Percentiles rank a stretch among this genome's conserved stretches.
phyloP scores from a whole-genome alignment of 768 basidiomycete species.

The Boletus rubropictus region DNA sequence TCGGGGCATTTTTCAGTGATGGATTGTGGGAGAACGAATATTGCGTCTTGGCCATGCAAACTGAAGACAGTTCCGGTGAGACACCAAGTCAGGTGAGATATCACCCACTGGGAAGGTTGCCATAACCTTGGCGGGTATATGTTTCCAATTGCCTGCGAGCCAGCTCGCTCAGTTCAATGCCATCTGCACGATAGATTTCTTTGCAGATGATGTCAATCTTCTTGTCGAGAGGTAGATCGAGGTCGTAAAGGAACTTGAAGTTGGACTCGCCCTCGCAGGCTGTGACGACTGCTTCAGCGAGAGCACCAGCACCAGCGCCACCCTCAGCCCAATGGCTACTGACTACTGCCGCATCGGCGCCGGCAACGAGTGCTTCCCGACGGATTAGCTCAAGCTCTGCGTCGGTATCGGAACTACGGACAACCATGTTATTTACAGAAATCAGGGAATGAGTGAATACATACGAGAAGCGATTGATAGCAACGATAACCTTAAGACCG shows the following conservation, averaged over 20 bases:
- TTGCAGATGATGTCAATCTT: constrained; percentile 86
- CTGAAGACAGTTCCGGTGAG: constrained; percentile 34
- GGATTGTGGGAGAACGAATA: constrained; percentile 97
- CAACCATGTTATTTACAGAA: not conserved
- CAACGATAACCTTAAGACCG: constrained; percentile 93
- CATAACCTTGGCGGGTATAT: constrained; percentile 87
- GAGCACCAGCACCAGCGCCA: constrained; percentile 80
- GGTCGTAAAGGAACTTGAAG: constrained; percentile 93
- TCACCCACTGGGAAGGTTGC: constrained; percentile 66
- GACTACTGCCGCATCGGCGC: constrained; percentile 91
- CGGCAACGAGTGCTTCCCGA: constrained; percentile 70
- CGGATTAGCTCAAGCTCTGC: constrained; percentile 87
- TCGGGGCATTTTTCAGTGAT: constrained; percentile 82
- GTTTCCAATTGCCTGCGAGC: constrained; percentile 83
- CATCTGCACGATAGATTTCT: constrained; percentile 93
- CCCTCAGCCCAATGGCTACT: constrained; percentile 98
- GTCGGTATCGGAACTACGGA: constrained; percentile 71
- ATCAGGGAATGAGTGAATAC: constrained; percentile 30
- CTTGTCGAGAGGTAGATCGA: constrained; percentile 73
- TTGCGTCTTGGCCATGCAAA: constrained; percentile 98
- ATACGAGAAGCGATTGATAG: constrained; percentile 91
- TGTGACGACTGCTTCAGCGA: constrained; percentile 88
- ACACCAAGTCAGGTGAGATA: not conserved
- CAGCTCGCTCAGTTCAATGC: constrained; percentile 78
- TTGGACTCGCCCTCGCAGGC: constrained; percentile 76